phyloP scores from a whole-genome alignment of 345 rosid genomes.

The Gossypium arboreum region DNA sequence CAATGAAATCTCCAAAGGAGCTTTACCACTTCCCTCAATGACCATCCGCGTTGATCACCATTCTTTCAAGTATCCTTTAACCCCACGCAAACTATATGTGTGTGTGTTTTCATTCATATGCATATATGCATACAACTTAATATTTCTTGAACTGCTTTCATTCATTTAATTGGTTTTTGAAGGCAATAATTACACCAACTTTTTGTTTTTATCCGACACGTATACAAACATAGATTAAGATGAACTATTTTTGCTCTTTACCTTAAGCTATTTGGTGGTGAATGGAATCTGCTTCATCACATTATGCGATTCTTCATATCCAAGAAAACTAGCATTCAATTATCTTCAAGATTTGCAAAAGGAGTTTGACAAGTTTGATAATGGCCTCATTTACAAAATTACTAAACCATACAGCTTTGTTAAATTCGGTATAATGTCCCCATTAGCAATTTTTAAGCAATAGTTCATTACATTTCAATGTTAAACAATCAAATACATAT shows the following conservation, averaged over 20 bases:
- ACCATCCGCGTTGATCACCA: constrained; percentile 44
- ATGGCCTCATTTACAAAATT: constrained; percentile 26
- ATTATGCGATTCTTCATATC: constrained; percentile 55
- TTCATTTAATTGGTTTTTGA: background rate
- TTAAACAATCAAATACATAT: background rate
- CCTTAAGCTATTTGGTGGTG: constrained; percentile 44
- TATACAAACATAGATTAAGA: too few species aligned
- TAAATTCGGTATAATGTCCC: constrained; percentile 35
- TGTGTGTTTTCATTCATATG: too few species aligned
- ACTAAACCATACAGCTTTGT: constrained; percentile 51
- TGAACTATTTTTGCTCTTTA: background rate
- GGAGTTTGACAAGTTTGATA: constrained; percentile 45
- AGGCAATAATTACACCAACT: too few species aligned
- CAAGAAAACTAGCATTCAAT: constrained; percentile 61
- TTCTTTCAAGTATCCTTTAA: constrained; percentile 46
- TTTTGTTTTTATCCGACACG: too few species aligned
- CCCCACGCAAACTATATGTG: background rate
- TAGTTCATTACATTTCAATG: background rate
- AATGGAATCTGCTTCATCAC: constrained; percentile 50
- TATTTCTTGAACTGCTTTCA: too few species aligned
- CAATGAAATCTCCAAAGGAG: constrained; percentile 41
- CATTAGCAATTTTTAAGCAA: background rate
- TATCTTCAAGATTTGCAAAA: constrained; percentile 48
- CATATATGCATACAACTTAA: background rate
- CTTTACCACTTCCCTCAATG: constrained; percentile 39